Base-by-base conservation (phyloP, 148 eudicot species). In the Rhododendron vialii region DNA sequence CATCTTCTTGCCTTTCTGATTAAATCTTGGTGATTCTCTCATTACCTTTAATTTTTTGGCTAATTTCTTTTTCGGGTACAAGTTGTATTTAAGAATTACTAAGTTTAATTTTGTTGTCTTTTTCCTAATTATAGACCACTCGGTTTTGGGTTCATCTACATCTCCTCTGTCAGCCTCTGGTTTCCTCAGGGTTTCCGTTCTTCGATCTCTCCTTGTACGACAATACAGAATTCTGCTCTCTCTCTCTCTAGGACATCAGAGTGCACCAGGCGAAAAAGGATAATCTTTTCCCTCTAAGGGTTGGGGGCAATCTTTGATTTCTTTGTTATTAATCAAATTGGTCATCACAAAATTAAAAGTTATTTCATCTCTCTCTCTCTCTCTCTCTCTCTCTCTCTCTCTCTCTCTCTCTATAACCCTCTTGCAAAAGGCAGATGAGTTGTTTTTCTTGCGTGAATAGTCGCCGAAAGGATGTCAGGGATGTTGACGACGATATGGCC, bases 391-490 rank as follows among this genome's bases (percentile, higher is more conserved):
- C n/a, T n/a, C n/a, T 69, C 35, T 69, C 28, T 7, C 76, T 67
- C 33, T 67, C 74, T 65, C 36, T 28, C 74, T 67, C 35, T 67
- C 26, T 7, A 22, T 61, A 24, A 28, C 17, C 1, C 18, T 71
- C 50, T 69, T 41, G 47, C 26, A 28, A 45, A 28, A 67, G 11
- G 50, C 80, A 86, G 89, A 93, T 94, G 98, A 84, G 88, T 90
- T 92, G 94, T 78, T 96, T 94, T 89, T 89, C 92, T 86, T 96
- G 99, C 88, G 82, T 93, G 47, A 88, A 50, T 80, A 83, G 80
- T 59, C 78, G 67, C 71, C 90, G 90, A 71, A 89, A 91, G 83
- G 88, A 90, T 84, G 90, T 43, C 15, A 85, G 48, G 77, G 67
- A 87, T 38, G 33, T n/a, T 82, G 89, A 86, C 76, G 88, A 86